These are phyloP conservation scores for Populus davidiana DNA, from an alignment of 345 rosid species.

Conservation along the genomic window DNA sequence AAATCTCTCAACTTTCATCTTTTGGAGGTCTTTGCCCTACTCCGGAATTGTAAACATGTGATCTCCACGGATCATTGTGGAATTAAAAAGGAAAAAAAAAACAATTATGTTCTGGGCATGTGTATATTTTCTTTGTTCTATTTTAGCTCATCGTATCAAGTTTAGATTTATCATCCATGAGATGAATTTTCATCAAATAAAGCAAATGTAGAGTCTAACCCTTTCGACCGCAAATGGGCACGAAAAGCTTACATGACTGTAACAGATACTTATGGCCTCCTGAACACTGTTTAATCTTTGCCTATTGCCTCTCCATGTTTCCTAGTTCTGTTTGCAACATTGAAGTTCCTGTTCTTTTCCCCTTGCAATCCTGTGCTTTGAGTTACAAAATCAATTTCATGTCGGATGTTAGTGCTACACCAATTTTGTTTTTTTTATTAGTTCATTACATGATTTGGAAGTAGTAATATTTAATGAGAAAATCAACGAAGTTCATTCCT, in stretches of 20 bases:
- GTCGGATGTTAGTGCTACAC: no score
- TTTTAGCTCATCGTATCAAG: neutral
- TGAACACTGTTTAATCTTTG: neutral
- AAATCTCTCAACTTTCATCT: constrained; percentile 10
- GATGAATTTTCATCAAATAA: neutral
- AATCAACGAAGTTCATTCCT: no score
- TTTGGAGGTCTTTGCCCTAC: constrained; percentile 40
- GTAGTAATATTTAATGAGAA: no score
- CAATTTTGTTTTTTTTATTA: no score
- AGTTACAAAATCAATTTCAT: no score
- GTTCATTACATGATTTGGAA: no score
- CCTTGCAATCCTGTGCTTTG: no score
- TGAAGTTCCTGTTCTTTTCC: no score
- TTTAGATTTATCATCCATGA: neutral
- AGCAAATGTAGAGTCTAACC: neutral
- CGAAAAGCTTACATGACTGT: neutral
- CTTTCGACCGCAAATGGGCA: neutral
- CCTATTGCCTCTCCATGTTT: neutral
- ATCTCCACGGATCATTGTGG: constrained; percentile 31
- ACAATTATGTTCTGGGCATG: neutral
- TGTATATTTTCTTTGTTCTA: neutral
- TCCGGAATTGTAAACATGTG: constrained; percentile 46
- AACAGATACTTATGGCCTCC: neutral
- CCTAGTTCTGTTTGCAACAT: neutral
- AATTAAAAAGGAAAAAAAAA: neutral